Percentiles rank a stretch among this genome's conserved stretches.
phyloP scores from a whole-genome alignment of 441 rosid genomes.

The Dalechampia spathulata region DNA sequence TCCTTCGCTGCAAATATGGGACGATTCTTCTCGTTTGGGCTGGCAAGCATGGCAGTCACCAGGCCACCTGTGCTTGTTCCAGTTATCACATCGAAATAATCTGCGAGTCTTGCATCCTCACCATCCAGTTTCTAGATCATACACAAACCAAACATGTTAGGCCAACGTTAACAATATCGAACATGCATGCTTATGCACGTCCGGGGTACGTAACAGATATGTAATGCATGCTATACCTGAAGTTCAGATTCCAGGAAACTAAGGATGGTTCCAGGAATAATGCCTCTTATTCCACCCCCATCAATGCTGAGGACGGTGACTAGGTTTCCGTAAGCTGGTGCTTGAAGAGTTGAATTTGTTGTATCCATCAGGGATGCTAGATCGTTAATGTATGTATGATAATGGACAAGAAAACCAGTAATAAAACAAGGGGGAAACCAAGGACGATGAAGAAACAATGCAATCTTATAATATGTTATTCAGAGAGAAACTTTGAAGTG shows the following conservation, averaged over 20 bases:
- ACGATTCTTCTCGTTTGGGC: slow-evolving; percentile 29
- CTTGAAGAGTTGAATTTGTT: slow-evolving; percentile 1
- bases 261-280: slow-evolving; percentile 28
- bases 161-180: no score
- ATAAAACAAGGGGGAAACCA: no score
- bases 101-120: slow-evolving; percentile 27
- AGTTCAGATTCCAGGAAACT: slow-evolving; percentile 18
- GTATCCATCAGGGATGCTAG: background rate
- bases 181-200: no score
- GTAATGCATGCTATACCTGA: background rate
- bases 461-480: background rate
- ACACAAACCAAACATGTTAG: background rate
- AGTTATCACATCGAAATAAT: slow-evolving; percentile 57
- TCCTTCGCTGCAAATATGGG: slow-evolving; percentile 52
- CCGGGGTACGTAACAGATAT: no score
- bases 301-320: slow-evolving; percentile 18
- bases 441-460: background rate
- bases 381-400: no score
- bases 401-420: background rate
- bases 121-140: slow-evolving; percentile 16
- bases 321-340: slow-evolving; percentile 10
- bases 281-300: slow-evolving; percentile 34
- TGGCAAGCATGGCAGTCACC: slow-evolving; percentile 48
- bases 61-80: slow-evolving; percentile 76
- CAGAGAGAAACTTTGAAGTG: background rate